A percentile compares a stretch with the other conserved stretches of the same genome.
These are phyloP conservation scores for Arthrobotrys sinensis DNA, from an alignment of 2,329 filamentous ascomycete genomes.

Conservation along the genomic window DNA sequence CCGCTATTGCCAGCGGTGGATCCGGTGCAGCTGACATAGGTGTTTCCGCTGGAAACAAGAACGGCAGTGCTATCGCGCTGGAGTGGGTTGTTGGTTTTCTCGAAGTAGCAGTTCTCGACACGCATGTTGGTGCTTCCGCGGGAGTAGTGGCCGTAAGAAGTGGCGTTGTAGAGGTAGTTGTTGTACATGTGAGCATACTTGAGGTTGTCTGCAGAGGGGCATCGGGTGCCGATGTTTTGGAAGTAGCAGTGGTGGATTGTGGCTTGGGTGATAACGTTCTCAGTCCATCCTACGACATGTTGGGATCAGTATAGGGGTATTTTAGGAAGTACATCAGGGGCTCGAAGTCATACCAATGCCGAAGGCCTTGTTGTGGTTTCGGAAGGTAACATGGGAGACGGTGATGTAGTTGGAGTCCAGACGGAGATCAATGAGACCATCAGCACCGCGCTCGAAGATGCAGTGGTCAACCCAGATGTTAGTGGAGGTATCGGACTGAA, in stretches of 20 bases:
- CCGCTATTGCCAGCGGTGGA: slow-evolving; percentile 60
- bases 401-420: slow-evolving; percentile 64
- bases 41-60: slow-evolving; percentile 60
- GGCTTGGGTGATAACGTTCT: slow-evolving; percentile 62
- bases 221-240: slow-evolving; percentile 62
- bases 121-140: slow-evolving; percentile 62
- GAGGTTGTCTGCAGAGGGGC: slow-evolving; percentile 63
- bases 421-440: slow-evolving; percentile 63
- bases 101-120: slow-evolving; percentile 63
- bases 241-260: slow-evolving; percentile 64
- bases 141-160: slow-evolving; percentile 64
- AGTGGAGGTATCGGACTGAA: slow-evolving; percentile 63
- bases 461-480: slow-evolving; percentile 64
- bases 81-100: slow-evolving; percentile 63
- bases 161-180: slow-evolving; percentile 63
- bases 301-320: background rate
- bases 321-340: background rate
- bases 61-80: slow-evolving; percentile 60
- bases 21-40: slow-evolving; percentile 62
- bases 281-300: slow-evolving; percentile 59
- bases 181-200: slow-evolving; percentile 63
- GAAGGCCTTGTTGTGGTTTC: slow-evolving; percentile 64
- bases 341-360: slow-evolving; percentile 58
- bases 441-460: slow-evolving; percentile 62
- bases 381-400: slow-evolving; percentile 62